Base-by-base conservation (phyloP, 2,329 filamentous ascomycete species). In the Podosphaera xanthii region DNA sequence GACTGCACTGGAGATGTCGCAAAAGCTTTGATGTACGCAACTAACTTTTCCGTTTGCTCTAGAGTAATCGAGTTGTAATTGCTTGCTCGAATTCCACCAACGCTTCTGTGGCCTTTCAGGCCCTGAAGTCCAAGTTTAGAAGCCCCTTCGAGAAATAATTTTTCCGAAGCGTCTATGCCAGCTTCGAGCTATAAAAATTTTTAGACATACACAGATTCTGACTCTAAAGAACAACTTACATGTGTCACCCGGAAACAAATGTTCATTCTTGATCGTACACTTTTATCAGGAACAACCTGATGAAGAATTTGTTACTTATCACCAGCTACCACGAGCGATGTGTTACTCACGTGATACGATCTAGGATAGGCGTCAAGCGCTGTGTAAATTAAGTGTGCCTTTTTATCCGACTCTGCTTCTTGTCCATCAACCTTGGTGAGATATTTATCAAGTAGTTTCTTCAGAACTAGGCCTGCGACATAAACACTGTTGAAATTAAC, bases 1-100 rank as follows among this genome's bases (percentile, higher is more conserved):
- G 22, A 22, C 22, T 22, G 22, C 22, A 22, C 22, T 22, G 59
- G 55, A 4, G n/a, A 36, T 35, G 54, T 60, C 3, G 78, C 77
- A 69, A 81, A 82, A 0, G 70, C 67, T 9, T 72, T 67, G 58
- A 89, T 76, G 62, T 85, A 87, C 35, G 72, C 71, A 54, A 78
- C 82, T 53, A 90, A 74, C 70, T 22, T 22, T 22, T 22, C 22
- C 22, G 22, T 22, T 22, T 22, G 22, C 22, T 22, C 77, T 0
- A 84, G 68, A 0, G 84, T 71, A 49, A 96, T 83, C 1, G 87
- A 85, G 72, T 95, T 96, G 73, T 96, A 97, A 70, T 92, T 95
- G 71, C 80, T 86, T 30, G 84, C 84, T 12, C 91, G 80, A 62
- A 96, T 90, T 35, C 90, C 90, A 14, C 88, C 87, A 1, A 97